Evolutionary conservation across 495 filamentous ascomycete genomes (phyloP), one percentile per base, ranked within the genome.

Genomic region (Xylaria scruposa): DNA sequence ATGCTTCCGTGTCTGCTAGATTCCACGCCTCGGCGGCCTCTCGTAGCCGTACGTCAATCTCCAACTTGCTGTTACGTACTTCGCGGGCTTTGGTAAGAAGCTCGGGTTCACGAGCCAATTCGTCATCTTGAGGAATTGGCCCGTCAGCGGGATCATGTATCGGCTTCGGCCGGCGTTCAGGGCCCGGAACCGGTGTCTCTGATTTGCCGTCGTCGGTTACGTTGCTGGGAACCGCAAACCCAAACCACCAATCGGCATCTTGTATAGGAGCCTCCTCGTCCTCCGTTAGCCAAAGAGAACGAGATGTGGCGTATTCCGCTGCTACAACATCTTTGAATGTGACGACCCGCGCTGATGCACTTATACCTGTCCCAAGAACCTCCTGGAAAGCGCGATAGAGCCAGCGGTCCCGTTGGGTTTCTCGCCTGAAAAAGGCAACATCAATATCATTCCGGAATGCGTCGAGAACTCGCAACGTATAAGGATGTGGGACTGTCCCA

Each of bases 11-110:
- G 80, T 97, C 94, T 6, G 93, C 94, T 73, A 97, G 74, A 80
- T 95, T 97, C 96, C 96, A 99, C 72, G 92, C 91, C 85, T 98
- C 96, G 21, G 92, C 86, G 51, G 91, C 89, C 29, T 86, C 85
- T 51, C 87, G 85, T 38, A 94, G 80, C 68, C 78, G 75, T n/a
- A 78, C 74, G 33, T 83, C 77, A 33, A 77, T 73, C 42, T 75
- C 73, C 8, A 54, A 72, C 73, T 81, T 83, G 72, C 81, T 81
- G 73, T 84, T 84, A 9, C 90, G 81, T 12, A 89, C 75, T 17
- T 87, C 84, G 4, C 85, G 82, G 19, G 91, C 91, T 58, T 84
- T 86, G n/a, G 80, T 77, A n/a, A 95, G 79, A 66, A 94, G 75
- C n/a, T 81, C 83, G 19, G 87, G 87, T 76, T 97, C 92, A 0